Conservation (phyloP, 495 filamentous ascomycete species). For the Penicillium crystallinum region DNA sequence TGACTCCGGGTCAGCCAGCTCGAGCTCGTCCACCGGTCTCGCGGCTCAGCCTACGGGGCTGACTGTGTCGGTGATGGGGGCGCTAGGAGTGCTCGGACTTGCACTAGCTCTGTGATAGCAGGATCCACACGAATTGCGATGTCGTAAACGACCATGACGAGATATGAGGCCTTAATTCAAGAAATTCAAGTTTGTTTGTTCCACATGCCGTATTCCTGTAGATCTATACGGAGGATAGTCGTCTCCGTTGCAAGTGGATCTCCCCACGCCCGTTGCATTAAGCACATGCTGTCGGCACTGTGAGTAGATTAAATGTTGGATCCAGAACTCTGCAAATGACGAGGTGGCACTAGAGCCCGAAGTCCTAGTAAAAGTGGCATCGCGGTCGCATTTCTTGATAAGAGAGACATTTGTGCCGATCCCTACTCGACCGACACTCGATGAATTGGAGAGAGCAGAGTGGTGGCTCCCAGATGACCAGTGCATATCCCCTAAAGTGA, state of each 20-base stretch:
- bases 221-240: background rate
- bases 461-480: background rate
- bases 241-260: background rate
- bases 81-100: slow-evolving; percentile 22
- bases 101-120: slow-evolving; percentile 19
- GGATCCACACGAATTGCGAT: background rate
- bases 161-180: background rate
- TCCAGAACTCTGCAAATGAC: background rate
- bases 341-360: background rate
- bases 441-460: background rate
- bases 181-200: background rate
- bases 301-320: background rate
- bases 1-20: slow-evolving; percentile 1
- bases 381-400: background rate
- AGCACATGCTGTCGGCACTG: background rate
- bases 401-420: slow-evolving; percentile 8
- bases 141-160: slow-evolving; percentile 1
- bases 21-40: slow-evolving; percentile 9
- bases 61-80: slow-evolving; percentile 20
- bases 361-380: too few relatives aligned
- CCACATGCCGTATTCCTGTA: background rate
- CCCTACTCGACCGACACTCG: slow-evolving; percentile 13
- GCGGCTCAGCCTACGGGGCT: slow-evolving; percentile 16
- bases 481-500: background rate
- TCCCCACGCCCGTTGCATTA: background rate